phyloP scores from a whole-genome alignment of 371 early-diverging fungal genomes.

The Nematocida minor region DNA sequence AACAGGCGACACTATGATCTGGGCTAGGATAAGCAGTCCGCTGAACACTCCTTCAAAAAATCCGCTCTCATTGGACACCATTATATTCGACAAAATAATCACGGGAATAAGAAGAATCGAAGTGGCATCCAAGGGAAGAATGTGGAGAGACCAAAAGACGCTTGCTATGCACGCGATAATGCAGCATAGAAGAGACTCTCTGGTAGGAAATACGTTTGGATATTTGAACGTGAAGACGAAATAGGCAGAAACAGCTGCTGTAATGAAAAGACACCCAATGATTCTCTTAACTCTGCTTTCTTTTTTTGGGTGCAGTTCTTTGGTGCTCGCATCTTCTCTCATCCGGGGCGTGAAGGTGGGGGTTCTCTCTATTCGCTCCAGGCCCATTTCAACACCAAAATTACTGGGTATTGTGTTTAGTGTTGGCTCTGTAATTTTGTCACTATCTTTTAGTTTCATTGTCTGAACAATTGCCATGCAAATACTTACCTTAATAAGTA shows the following conservation, averaged over 20 bases:
- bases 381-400: too few species aligned
- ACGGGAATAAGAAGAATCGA: conserved; percentile 23
- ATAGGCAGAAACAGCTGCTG: neutral
- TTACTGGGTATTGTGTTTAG: too few species aligned
- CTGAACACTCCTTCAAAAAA: neutral
- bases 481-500: too few species aligned
- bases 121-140: conserved; percentile 20
- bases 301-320: neutral
- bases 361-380: too few species aligned
- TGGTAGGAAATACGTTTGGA: neutral
- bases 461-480: too few species aligned
- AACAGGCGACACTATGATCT: conserved; percentile 10
- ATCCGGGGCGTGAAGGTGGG: too few species aligned
- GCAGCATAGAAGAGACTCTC: neutral
- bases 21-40: neutral
- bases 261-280: neutral
- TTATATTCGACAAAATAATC: conserved; percentile 2
- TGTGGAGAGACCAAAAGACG: conserved; percentile 23
- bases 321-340: too few species aligned
- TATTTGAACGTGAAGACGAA: neutral
- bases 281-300: neutral
- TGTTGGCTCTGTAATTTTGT: too few species aligned
- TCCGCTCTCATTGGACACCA: neutral
- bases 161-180: neutral
- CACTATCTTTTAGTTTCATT: too few species aligned